Evolutionary conservation across 305 asterid genomes (phyloP), one percentile per base, ranked within the genome.

Genomic region (Fraxinus floribunda): DNA sequence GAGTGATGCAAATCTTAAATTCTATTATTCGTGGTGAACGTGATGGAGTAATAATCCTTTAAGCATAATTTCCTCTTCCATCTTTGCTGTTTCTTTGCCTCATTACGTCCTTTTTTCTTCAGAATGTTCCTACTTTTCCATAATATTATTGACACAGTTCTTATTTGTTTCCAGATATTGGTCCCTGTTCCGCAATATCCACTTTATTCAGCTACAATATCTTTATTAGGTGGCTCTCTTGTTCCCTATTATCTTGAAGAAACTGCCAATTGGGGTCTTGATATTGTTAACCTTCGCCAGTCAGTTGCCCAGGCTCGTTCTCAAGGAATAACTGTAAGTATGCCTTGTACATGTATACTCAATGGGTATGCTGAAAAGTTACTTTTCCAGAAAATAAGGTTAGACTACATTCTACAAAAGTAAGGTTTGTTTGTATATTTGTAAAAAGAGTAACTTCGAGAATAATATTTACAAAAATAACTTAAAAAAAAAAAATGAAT

Each of bases 101-200:
- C 70, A 72, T 52, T 52, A 46, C 20, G 20, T 16, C 62, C 62
- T 52, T 16, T 49, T 52, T 52, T 52, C 62, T 52, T 52, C 8
- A 15, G 62, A 16, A 52, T 52, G 16, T 52, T 15, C 62, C 62
- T 52, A 52, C 0, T 74, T 70, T 72, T 15, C 80, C 29, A 64
- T 76, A 24, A 5, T 29, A 41, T 84, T 77, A 55, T 13, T 85
- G 62, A 81, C 62, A 38, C 26, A 24, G 0, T 78, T 46, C 79
- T 22, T 77, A 52, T 88, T 77, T 73, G 68, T 81, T 44, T 74
- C 75, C 79, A 94, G 99, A 89, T 97, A 85, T 86, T 97, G 88
- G 99, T 97, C 68, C 99, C 99, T 20, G 99, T 97, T 86, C 99
- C 99, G 36, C 99, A 97, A 75, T 97, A 97, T 87, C 99, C 99